Base-by-base conservation (phyloP, 495 filamentous ascomycete genomes). In the Lophium mytilinum region DNA sequence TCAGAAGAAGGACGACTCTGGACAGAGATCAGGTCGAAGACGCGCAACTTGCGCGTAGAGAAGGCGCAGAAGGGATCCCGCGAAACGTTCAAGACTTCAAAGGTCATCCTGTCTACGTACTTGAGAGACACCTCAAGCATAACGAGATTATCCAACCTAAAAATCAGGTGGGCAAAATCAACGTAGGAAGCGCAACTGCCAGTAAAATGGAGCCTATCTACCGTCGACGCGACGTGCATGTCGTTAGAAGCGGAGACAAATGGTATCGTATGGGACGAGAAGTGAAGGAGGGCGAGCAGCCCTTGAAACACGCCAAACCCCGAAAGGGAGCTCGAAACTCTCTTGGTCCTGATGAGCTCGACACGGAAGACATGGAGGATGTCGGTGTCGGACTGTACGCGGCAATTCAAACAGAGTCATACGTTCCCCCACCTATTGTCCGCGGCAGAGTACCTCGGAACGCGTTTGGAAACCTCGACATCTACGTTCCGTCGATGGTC, bases 401-500 rank as follows among this genome's bases (percentile, higher is more conserved):
- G 0, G 64, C 75, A 6, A 82, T 80, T 43, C 92, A 97, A 69
- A 97, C 92, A 0, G 78, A 82, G 10, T 42, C 82, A 0, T 96
- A 95, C 63, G 68, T 77, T 9, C 80, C 91, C 1, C 88, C 88
- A 17, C 83, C 90, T 0, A 85, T 97, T 9, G 72, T 85, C 1
- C 68, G 80, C 46, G 92, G 91, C 5, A 76, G 71, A 14, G 78
- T 99, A 9, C 93, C 91, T 4, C 87, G 84, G 58, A 99, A 99
- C 62, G 77, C 73, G 9, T 99, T 83, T 64, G 88, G 88, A 0
- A 99, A 99, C 62, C 65, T 97, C 41, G 93, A 97, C 66, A 65
- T 97, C 21, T 97, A 92, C 66, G 88, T 93, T 9, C 86, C 91
- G 0, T 89, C 82, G 58, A 99, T 99, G 93, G 75, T 96, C 8